These are phyloP conservation scores for Allantophomopsis lycopodina DNA, from an alignment of 2,329 filamentous ascomycete species.

Conservation along the genomic window DNA sequence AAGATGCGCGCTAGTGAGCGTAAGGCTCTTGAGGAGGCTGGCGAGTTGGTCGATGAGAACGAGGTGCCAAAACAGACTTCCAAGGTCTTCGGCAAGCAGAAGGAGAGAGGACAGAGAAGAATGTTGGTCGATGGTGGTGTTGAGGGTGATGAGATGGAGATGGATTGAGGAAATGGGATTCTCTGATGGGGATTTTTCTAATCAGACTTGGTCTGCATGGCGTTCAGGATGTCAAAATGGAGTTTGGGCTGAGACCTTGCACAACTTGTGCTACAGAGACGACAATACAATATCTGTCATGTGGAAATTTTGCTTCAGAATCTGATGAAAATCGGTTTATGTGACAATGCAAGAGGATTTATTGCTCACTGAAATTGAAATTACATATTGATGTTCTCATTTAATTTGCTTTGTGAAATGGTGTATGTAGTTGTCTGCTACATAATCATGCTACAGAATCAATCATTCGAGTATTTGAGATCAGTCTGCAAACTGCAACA, in stretches of 20 bases:
- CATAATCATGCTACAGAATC: too few species aligned
- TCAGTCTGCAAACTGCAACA: too few species aligned
- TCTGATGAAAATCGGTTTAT: too few species aligned
- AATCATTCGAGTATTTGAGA: too few species aligned
- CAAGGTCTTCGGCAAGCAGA: slow-evolving; percentile 23
- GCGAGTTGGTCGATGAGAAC: slow-evolving; percentile 26
- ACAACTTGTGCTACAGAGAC: neutral
- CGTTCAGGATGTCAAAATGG: slow-evolving; percentile 4
- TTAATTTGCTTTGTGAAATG: too few species aligned
- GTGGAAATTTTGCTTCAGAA: neutral
- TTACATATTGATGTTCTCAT: too few species aligned
- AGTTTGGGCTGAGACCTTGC: neutral
- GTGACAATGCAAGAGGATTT: too few species aligned
- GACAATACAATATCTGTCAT: neutral
- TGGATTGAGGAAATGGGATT: slow-evolving; percentile 21
- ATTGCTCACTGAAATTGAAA: too few species aligned
- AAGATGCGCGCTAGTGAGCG: slow-evolving; percentile 51
- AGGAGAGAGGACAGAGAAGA: slow-evolving; percentile 20
- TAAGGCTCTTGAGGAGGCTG: slow-evolving; percentile 38
- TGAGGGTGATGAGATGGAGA: slow-evolving; percentile 34
- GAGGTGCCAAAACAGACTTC: slow-evolving; percentile 29
- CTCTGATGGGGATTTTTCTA: neutral
- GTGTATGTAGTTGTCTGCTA: too few species aligned
- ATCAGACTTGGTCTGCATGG: slow-evolving; percentile 1
- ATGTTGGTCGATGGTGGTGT: slow-evolving; percentile 22